Evolutionary conservation across 2,329 filamentous ascomycete genomes (phyloP).

Genomic region (Arthrobotrys conoides): DNA sequence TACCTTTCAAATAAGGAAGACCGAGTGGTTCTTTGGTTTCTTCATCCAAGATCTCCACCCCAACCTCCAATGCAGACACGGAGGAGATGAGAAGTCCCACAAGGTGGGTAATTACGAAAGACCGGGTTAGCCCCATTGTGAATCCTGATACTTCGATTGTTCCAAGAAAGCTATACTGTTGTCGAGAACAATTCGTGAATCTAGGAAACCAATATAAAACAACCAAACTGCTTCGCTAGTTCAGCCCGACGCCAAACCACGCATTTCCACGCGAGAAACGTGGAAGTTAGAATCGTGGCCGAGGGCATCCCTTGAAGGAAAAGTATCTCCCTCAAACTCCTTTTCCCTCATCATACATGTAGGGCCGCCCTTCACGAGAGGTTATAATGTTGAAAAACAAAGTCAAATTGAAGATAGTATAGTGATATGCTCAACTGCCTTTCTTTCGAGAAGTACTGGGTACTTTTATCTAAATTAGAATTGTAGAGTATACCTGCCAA

Average conservation of each 20-base stretch:
- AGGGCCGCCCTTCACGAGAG: too few species aligned
- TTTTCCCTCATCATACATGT: conserved; percentile 7
- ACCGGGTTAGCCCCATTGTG: neutral
- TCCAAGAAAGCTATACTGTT: neutral
- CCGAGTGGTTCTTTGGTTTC: conserved; percentile 32
- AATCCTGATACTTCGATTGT: neutral
- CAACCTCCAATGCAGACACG: conserved; percentile 31
- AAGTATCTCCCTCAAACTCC: conserved; percentile 47
- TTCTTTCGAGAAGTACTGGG: too few species aligned
- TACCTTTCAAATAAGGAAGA: conserved; percentile 24
- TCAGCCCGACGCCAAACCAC: neutral
- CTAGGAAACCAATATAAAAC: neutral
- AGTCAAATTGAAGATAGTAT: too few species aligned
- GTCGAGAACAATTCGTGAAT: neutral
- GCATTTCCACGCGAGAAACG: conserved; percentile 35
- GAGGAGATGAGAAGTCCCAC: conserved; percentile 12
- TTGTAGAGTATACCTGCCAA: too few species aligned
- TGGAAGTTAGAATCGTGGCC: neutral
- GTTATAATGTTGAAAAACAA: too few species aligned
- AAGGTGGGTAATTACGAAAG: neutral
- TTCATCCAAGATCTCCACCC: conserved; percentile 42
- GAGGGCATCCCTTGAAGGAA: conserved; percentile 4
- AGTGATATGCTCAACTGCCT: too few species aligned
- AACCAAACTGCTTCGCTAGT: too few species aligned
- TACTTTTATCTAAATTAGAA: too few species aligned